Base-by-base conservation (phyloP, 139 green algal species). In the Coelastrella sp. region DNA sequence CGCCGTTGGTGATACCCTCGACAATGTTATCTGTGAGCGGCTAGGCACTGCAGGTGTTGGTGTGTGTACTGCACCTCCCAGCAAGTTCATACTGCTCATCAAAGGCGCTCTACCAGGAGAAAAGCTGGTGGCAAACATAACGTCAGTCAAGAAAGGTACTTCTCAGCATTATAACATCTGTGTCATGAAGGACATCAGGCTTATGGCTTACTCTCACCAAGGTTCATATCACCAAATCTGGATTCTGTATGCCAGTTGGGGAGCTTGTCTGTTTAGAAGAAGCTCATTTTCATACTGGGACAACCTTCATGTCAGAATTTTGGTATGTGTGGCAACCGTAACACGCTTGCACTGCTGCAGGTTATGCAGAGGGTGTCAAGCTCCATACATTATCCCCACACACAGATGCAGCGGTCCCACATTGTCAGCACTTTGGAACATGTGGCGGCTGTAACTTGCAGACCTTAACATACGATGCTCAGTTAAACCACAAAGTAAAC, bases 391-490 rank as follows among this genome's bases (percentile, higher is more conserved):
- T 96, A 34, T 21, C 35, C 1, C 84, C 89, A 4, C 90, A 92
- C 62, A 11, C 53, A 38, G 6, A 92, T 48, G 76, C 86, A 1
- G 87, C 85, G 17, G 45, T 83, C 41, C 83, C 95, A 0, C 84
- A 38, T 32, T 98, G 95, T 86, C 79, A 83, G 37, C 89, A 96
- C 81, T 96, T 93, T 77, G 89, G 87, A 2, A 57, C 78, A 0
- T 98, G 95, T 84, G 95, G 96, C 59, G 96, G 96, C 62, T 98
- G 96, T 91, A 89, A 71, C n/a, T 88, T 94, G 21, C 95, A 98
- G 89, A 91, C 82, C 88, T 57, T 98, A 15, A 32, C 67, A 19
- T 98, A 98, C 79, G 75, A 79, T 0, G 83, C 86, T 23, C 95
- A 98, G 90, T 90, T 98, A 62, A 35, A 9, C 23, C 79, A 88